Conservation (phyloP, 352 stramenopile genomes). For the Pythium oligandrum region DNA sequence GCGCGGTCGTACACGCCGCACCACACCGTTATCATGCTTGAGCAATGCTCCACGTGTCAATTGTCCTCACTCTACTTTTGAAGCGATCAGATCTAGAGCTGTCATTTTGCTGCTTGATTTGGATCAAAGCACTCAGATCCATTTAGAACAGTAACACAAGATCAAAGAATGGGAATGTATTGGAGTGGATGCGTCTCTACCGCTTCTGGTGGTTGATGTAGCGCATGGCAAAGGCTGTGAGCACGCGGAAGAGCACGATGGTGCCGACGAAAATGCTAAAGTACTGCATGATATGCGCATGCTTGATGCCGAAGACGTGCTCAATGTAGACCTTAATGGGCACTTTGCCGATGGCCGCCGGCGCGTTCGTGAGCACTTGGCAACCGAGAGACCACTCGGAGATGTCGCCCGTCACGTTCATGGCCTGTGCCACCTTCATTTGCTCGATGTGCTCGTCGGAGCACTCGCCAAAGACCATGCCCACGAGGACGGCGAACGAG, state of each 20-base stretch:
- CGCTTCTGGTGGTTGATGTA: slow-evolving; percentile 62
- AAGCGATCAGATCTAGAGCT: too few relatives aligned
- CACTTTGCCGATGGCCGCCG: slow-evolving; percentile 29
- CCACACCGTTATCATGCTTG: too few relatives aligned
- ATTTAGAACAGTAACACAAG: too few relatives aligned
- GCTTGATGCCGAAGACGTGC: slow-evolving; percentile 44
- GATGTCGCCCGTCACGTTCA: slow-evolving; percentile 25
- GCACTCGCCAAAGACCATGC: slow-evolving; percentile 25
- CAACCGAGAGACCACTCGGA: slow-evolving; percentile 44
- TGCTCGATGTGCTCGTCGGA: slow-evolving; percentile 14
- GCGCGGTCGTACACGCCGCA: too few relatives aligned
- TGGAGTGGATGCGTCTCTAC: slow-evolving; percentile 11
- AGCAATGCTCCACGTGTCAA: too few relatives aligned
- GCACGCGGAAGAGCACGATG: slow-evolving; percentile 42
- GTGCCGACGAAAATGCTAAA: slow-evolving; percentile 45
- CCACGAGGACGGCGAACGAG: slow-evolving; percentile 22
- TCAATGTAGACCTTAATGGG: slow-evolving; percentile 57
- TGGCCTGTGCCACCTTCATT: slow-evolving; percentile 5
- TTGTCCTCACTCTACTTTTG: too few relatives aligned
- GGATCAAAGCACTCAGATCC: too few relatives aligned
- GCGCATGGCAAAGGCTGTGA: slow-evolving; percentile 46
- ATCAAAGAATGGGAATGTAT: too few relatives aligned
- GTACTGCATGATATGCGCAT: slow-evolving; percentile 38
- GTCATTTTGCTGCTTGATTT: too few relatives aligned
- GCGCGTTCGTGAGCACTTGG: slow-evolving; percentile 42